Evolutionary conservation across 1,139 yeast species (phyloP).

Genomic region (Yamadazyma diospyri): DNA sequence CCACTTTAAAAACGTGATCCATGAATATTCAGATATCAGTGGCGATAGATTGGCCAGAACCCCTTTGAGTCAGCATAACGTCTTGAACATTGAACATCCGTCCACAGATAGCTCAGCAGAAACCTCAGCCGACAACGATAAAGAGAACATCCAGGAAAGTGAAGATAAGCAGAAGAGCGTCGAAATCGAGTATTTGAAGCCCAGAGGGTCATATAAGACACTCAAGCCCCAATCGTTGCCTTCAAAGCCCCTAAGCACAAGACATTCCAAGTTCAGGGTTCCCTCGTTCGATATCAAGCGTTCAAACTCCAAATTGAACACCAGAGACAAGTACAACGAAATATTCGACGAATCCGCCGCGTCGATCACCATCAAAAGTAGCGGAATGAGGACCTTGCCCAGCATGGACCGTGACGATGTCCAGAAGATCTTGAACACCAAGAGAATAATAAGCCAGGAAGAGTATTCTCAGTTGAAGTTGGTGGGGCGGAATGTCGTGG

Average conservation of each 20-base stretch:
- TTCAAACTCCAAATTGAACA: conserved; percentile 32
- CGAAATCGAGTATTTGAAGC: conserved; percentile 5
- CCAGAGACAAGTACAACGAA: conserved; percentile 39
- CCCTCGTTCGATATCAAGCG: conserved; percentile 45
- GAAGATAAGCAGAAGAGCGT: conserved; percentile 3
- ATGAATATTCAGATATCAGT: conserved; percentile 16
- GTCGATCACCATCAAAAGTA: conserved; percentile 37
- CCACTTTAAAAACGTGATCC: conserved; percentile 25
- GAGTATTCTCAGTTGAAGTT: conserved; percentile 39
- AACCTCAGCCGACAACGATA: not conserved
- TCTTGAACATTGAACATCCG: conserved; percentile 15
- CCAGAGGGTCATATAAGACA: conserved; percentile 5
- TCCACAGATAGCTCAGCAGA: not conserved
- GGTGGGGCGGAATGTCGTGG: conserved; percentile 32
- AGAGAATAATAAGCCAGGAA: conserved; percentile 39
- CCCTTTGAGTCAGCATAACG: conserved; percentile 29
- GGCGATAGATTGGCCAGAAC: conserved; percentile 23
- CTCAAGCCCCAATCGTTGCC: conserved; percentile 10
- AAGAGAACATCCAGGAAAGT: not conserved
- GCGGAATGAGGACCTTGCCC: conserved; percentile 44
- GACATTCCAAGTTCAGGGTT: conserved; percentile 35
- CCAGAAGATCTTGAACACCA: conserved; percentile 37
- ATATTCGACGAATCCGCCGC: conserved; percentile 34
- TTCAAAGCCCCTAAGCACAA: conserved; percentile 4
- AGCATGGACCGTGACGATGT: conserved; percentile 50